phyloP scores from a whole-genome alignment of 495 filamentous ascomycete genomes.

The Entonaema liquescens region DNA sequence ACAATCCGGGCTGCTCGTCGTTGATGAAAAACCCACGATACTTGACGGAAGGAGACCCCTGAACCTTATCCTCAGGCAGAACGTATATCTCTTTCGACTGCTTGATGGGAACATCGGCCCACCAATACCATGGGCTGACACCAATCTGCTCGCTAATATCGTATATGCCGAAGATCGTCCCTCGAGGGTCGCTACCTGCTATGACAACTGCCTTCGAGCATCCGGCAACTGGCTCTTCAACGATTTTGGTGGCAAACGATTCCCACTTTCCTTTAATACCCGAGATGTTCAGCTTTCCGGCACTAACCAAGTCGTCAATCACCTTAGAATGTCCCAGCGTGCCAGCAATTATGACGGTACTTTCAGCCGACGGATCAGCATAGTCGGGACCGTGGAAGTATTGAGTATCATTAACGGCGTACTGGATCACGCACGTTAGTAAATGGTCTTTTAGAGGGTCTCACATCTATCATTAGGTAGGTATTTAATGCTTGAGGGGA shows the following conservation, averaged over 20 bases:
- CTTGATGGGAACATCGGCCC: conserved; percentile 71
- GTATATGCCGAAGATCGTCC: conserved; percentile 78
- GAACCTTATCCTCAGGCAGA: conserved; percentile 59
- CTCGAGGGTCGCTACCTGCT: conserved; percentile 72
- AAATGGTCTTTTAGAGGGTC: too few species aligned
- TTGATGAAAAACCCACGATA: conserved; percentile 84
- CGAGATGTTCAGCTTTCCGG: conserved; percentile 64
- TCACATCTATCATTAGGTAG: neutral
- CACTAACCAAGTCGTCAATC: conserved; percentile 63
- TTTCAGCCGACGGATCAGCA: conserved; percentile 52
- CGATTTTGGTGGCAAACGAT: conserved; percentile 67
- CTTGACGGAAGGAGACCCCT: conserved; percentile 71
- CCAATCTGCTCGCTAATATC: conserved; percentile 80
- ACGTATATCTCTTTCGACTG: conserved; percentile 65
- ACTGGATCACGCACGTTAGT: conserved; percentile 42
- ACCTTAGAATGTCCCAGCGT: conserved; percentile 70
- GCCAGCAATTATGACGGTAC: conserved; percentile 72
- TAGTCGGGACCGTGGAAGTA: conserved; percentile 58
- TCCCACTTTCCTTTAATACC: conserved; percentile 73
- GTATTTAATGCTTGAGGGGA: neutral
- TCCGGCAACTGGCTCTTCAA: conserved; percentile 66
- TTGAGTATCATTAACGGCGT: conserved; percentile 51
- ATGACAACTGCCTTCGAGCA: conserved; percentile 71
- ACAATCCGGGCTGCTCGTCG: conserved; percentile 76
- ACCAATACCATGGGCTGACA: conserved; percentile 81